phyloP scores from a whole-genome alignment of 257 asterid species.

The Nyctanthes arbortristis region DNA sequence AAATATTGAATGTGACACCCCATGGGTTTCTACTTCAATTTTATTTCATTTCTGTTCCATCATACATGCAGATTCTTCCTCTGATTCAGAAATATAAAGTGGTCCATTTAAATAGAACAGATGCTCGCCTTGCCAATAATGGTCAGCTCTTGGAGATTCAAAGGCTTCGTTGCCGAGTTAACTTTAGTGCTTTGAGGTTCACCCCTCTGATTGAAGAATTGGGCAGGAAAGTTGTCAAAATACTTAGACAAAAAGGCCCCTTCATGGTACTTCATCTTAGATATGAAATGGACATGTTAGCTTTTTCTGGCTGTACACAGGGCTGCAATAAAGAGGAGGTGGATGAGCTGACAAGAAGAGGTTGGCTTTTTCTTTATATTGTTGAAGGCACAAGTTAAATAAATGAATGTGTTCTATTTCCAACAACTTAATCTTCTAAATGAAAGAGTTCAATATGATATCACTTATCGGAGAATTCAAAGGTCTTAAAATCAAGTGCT shows the following conservation, averaged over 20 bases:
- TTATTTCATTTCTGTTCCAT: conserved; percentile 17
- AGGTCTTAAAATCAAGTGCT: no score
- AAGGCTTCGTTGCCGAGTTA: conserved; percentile 90
- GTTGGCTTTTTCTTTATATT: conserved; percentile 28
- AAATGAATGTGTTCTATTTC: neutral
- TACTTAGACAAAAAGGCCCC: conserved; percentile 80
- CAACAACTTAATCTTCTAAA: no score
- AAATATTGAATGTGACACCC: neutral
- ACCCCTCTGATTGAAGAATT: conserved; percentile 91
- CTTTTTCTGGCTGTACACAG: conserved; percentile 94
- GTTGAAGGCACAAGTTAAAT: neutral
- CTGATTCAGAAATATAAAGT: conserved; percentile 86
- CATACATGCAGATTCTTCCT: conserved; percentile 78
- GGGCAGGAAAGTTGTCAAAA: conserved; percentile 79
- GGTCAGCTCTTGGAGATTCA: conserved; percentile 82
- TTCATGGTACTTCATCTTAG: conserved; percentile 95
- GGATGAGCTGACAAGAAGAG: conserved; percentile 91
- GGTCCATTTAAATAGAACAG: conserved; percentile 88
- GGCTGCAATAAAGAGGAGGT: conserved; percentile 86
- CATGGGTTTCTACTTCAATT: neutral
- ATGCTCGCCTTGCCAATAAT: conserved; percentile 89
- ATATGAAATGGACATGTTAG: conserved; percentile 99
- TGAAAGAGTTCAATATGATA: no score
- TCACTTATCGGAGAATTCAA: no score
- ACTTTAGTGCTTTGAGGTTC: conserved; percentile 75